These are phyloP conservation scores for Loxodes magnus DNA, from an alignment of 73 alveolate species.

Conservation along the genomic window DNA sequence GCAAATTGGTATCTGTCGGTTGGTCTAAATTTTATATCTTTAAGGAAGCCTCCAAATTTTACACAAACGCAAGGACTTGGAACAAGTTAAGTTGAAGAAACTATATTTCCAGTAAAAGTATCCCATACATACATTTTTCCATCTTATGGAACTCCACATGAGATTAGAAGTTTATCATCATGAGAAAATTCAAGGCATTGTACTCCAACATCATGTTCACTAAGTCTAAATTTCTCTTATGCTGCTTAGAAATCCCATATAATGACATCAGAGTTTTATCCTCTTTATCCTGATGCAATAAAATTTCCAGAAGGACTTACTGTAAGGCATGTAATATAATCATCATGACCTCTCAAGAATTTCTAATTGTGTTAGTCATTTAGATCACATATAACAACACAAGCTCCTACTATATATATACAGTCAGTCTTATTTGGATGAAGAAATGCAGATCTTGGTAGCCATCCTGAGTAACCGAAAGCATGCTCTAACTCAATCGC, in stretches of 20 bases:
- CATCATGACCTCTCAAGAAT: slow-evolving; percentile 91
- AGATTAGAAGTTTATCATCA: slow-evolving; percentile 77
- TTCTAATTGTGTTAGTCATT: slow-evolving; percentile 86
- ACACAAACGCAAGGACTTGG: slow-evolving; percentile 79
- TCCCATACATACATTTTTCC: slow-evolving; percentile 89
- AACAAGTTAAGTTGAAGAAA: slow-evolving; percentile 38
- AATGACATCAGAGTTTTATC: slow-evolving; percentile 87
- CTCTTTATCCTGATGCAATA: slow-evolving; percentile 88
- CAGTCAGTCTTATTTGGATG: slow-evolving; percentile 88
- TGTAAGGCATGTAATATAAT: slow-evolving; percentile 81
- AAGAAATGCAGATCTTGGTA: slow-evolving; percentile 56
- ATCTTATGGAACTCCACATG: slow-evolving; percentile 87
- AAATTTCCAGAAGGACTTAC: slow-evolving; percentile 68
- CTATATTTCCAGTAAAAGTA: slow-evolving; percentile 72
- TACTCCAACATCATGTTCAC: slow-evolving; percentile 93
- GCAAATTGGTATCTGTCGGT: slow-evolving; percentile 83
- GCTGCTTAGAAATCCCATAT: slow-evolving; percentile 82
- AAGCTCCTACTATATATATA: slow-evolving; percentile 83
- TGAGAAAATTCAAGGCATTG: slow-evolving; percentile 72
- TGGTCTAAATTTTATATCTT: slow-evolving; percentile 84
- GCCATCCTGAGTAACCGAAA: slow-evolving; percentile 80
- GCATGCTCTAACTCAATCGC: slow-evolving; percentile 90
- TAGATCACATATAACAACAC: slow-evolving; percentile 75
- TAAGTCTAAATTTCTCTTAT: slow-evolving; percentile 57
- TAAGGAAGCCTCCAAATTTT: slow-evolving; percentile 87